Conservation (phyloP, 345 rosid species). For the Eucalyptus dawsonii region DNA sequence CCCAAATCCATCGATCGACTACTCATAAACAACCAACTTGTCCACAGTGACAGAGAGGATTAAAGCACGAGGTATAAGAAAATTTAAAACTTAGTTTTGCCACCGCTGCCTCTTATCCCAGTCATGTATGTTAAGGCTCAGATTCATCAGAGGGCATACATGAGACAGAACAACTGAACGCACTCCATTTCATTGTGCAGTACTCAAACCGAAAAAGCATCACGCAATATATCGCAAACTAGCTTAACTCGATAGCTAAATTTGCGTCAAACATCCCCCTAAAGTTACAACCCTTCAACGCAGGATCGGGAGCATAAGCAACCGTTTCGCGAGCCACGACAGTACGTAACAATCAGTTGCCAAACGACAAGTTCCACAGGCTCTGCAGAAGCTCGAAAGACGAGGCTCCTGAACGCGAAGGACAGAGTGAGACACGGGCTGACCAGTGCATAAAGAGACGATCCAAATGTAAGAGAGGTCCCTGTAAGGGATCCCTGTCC, state of each 20-base stretch:
- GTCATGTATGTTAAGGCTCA: neutral
- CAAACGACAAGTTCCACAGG: neutral
- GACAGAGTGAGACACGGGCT: neutral
- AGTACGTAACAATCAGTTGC: neutral
- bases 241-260: neutral
- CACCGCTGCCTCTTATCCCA: neutral
- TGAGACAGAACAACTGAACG: neutral
- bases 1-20: neutral
- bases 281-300: neutral
- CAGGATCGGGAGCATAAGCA: neutral
- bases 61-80: neutral
- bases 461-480: conserved; percentile 7
- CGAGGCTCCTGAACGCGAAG: neutral
- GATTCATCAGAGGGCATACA: neutral
- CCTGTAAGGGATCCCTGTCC: conserved; percentile 1
- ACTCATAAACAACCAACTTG: neutral
- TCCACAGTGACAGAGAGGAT: neutral
- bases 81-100: neutral
- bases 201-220: neutral
- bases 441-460: conserved; percentile 8
- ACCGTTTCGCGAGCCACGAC: neutral
- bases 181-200: neutral
- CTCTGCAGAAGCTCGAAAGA: neutral
- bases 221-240: neutral
- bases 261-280: neutral